Evolutionary conservation across 257 asterid genomes (phyloP).

Genomic region (Salvia splendens): DNA sequence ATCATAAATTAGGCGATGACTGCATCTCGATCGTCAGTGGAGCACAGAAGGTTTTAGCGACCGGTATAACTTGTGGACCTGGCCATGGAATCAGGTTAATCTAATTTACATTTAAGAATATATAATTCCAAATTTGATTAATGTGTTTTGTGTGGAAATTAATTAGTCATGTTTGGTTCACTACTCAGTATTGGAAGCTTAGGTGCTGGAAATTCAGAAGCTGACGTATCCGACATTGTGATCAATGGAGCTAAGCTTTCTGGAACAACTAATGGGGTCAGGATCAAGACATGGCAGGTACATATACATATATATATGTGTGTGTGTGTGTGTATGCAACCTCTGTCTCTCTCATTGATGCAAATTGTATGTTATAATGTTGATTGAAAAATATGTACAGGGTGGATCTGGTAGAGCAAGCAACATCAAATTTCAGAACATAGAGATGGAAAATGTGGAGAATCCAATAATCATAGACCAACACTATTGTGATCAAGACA

Average conservation of each 20-base stretch:
- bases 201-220: constrained; percentile 64
- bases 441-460: constrained; percentile 57
- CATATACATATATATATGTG: background rate
- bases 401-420: constrained; percentile 88
- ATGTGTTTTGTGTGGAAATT: no score
- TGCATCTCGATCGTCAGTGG: constrained; percentile 79
- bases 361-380: no score
- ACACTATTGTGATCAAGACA: constrained; percentile 64
- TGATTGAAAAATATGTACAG: constrained; percentile 31
- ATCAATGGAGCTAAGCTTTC: constrained; percentile 61
- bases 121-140: no score
- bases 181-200: constrained; percentile 69
- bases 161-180: background rate
- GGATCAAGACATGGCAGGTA: constrained; percentile 95
- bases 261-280: constrained; percentile 73
- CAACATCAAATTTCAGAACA: constrained; percentile 65
- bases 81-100: constrained; percentile 92
- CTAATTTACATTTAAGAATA: no score
- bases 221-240: constrained; percentile 60
- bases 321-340: background rate
- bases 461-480: constrained; percentile 86
- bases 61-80: constrained; percentile 71
- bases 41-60: constrained; percentile 49
- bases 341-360: background rate
- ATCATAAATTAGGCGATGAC: constrained; percentile 73